A percentile compares a stretch with the other conserved stretches of the same genome.
phyloP scores from a whole-genome alignment of 306 rosid genomes.

The Spatholobus suberectus region DNA sequence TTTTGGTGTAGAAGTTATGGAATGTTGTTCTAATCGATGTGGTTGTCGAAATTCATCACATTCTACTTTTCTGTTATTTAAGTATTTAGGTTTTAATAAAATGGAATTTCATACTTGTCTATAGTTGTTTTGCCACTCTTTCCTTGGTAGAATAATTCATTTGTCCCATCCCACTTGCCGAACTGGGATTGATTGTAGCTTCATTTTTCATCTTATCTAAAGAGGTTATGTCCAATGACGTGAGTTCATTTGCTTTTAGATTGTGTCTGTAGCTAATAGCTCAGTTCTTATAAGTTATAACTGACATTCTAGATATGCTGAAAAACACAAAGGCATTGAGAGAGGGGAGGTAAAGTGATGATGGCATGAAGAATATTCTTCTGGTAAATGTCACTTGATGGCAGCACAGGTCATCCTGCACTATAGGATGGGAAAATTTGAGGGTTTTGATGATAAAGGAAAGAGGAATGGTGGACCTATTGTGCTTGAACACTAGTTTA shows the following conservation, averaged over 20 bases:
- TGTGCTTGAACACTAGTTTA: not conserved
- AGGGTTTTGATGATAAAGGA: not conserved
- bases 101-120: not conserved
- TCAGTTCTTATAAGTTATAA: not conserved
- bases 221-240: not conserved
- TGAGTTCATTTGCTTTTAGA: slow-evolving; percentile 4
- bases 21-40: not conserved
- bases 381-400: not conserved
- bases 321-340: slow-evolving; percentile 23
- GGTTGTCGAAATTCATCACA: slow-evolving; percentile 12
- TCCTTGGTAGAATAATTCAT: not conserved
- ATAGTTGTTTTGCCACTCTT: not conserved
- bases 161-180: not conserved
- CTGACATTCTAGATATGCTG: slow-evolving; percentile 5
- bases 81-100: not conserved
- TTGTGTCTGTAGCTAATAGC: not conserved
- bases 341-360: slow-evolving; percentile 18
- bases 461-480: not conserved
- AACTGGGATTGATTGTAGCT: not conserved
- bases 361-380: slow-evolving; percentile 5
- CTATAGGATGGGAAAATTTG: slow-evolving; percentile 20
- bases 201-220: slow-evolving; percentile 1
- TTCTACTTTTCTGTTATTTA: not conserved
- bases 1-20: not conserved
- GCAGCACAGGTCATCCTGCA: slow-evolving; percentile 11